Percentiles rank a stretch among this genome's conserved stretches.
Conservation (phyloP, 371 early-diverging fungal species). For the Batkoa obscura region DNA sequence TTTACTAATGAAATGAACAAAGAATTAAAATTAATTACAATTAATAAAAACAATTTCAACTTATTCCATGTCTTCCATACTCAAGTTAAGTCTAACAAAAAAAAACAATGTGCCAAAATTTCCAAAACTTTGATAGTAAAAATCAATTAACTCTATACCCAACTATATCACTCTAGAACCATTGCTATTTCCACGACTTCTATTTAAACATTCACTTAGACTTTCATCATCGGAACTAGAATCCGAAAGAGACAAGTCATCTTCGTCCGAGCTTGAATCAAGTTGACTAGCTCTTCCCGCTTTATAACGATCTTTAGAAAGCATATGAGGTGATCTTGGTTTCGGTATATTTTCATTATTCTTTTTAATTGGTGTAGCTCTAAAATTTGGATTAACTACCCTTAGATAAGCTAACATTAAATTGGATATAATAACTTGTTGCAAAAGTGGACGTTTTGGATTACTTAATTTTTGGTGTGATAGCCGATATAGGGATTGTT, state of each 20-base stretch:
- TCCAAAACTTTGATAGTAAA: no score
- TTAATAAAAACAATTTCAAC: no score
- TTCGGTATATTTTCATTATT: background rate
- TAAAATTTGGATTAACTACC: constrained; percentile 24
- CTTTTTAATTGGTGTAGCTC: background rate
- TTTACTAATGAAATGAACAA: no score
- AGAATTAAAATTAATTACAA: no score
- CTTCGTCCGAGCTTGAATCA: background rate
- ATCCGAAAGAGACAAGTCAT: background rate
- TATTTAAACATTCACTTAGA: no score
- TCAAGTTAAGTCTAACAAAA: no score
- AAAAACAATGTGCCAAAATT: no score
- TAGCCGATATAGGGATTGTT: constrained; percentile 74
- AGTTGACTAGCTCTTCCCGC: background rate
- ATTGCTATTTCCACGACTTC: no score
- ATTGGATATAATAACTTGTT: constrained; percentile 87
- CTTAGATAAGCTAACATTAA: constrained; percentile 89
- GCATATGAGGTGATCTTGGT: constrained; percentile 3
- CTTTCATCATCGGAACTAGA: constrained; percentile 4
- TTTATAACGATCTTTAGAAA: constrained; percentile 3
- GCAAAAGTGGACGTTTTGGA: constrained; percentile 63
- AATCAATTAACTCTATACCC: no score
- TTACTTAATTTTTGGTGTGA: constrained; percentile 84
- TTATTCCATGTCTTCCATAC: no score
- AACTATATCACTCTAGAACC: no score